Percentiles rank a stretch among this genome's conserved stretches.
Evolutionary conservation across 805 yeast genomes (phyloP).

Genomic region (Candida orba): DNA sequence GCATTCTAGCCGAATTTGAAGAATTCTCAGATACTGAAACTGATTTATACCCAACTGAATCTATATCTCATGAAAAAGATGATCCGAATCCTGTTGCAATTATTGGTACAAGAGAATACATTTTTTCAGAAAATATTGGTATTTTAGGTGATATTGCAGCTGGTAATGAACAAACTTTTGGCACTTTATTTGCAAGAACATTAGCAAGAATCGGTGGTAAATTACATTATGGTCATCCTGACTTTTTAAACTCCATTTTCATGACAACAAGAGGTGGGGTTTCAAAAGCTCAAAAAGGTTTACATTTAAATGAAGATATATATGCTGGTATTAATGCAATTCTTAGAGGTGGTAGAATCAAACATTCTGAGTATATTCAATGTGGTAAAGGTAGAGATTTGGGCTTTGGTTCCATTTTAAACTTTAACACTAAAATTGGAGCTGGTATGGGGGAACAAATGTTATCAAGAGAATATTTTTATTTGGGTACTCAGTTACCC

Average conservation of each 20-base stretch:
- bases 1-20: constrained; percentile 70
- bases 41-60: constrained; percentile 42
- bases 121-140: constrained; percentile 77
- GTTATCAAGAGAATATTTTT: constrained; percentile 75
- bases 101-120: constrained; percentile 77
- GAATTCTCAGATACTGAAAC: constrained; percentile 28
- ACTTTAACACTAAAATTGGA: constrained; percentile 78
- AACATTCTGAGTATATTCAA: constrained; percentile 76
- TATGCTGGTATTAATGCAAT: constrained; percentile 82
- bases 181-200: constrained; percentile 77
- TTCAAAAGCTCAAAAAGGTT: constrained; percentile 76
- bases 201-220: constrained; percentile 78
- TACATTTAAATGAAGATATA: constrained; percentile 79
- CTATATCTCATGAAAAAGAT: constrained; percentile 13
- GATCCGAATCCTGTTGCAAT: constrained; percentile 58
- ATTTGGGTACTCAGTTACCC: constrained; percentile 70
- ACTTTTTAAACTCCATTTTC: constrained; percentile 64
- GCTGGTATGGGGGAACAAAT: constrained; percentile 91
- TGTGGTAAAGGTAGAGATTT: constrained; percentile 86
- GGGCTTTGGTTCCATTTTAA: constrained; percentile 76
- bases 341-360: constrained; percentile 74
- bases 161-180: constrained; percentile 83
- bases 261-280: constrained; percentile 87
- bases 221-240: constrained; percentile 84
- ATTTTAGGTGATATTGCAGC: constrained; percentile 83